Percentiles rank a stretch among this genome's conserved stretches.
Evolutionary conservation across 208 protist genomes (phyloP).

Genomic region (Angomonas ambiguus): DNA sequence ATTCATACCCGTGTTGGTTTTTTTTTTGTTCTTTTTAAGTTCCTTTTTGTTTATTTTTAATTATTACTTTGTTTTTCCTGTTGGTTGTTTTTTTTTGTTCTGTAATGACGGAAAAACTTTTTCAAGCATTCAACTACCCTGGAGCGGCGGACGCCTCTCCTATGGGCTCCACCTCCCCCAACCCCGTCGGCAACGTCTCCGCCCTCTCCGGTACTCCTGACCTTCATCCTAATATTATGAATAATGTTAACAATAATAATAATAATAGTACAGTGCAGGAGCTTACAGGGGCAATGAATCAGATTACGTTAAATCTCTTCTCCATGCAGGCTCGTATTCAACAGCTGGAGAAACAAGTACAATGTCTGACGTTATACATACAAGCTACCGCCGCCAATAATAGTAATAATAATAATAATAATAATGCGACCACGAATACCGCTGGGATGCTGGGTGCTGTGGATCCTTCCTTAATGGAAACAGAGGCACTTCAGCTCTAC

Average conservation of each 20-base stretch:
- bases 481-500: no score
- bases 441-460: no score
- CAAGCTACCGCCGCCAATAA: neutral
- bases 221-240: slow-evolving; percentile 1
- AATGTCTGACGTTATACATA: neutral
- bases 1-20: neutral
- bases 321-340: neutral
- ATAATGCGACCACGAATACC: neutral
- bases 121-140: no score
- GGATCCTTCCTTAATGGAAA: no score
- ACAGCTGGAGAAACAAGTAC: neutral
- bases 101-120: no score
- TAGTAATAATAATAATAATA: slow-evolving; percentile 17
- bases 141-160: no score
- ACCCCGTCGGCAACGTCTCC: neutral
- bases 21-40: slow-evolving; percentile 11
- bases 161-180: neutral
- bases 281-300: neutral
- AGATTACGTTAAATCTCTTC: neutral
- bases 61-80: neutral
- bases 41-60: slow-evolving; percentile 6
- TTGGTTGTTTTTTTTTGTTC: no score
- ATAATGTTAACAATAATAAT: slow-evolving; percentile 20
- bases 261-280: neutral
- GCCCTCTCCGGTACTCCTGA: neutral